These are phyloP conservation scores for Beta lomatogona DNA, from an alignment of 179 eudicot species.

Conservation along the genomic window DNA sequence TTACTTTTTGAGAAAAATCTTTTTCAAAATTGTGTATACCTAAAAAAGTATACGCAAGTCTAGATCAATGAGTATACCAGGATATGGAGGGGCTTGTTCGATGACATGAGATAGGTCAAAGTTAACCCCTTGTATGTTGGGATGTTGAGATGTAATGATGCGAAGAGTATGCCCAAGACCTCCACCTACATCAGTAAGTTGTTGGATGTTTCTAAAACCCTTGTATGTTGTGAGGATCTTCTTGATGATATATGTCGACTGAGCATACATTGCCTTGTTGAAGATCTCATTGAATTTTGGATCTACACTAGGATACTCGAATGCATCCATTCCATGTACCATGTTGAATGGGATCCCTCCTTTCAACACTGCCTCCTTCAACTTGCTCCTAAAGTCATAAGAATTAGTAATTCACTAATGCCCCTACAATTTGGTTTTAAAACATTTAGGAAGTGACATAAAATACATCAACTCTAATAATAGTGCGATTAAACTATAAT, in stretches of 20 bases:
- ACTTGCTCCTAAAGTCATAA: background rate
- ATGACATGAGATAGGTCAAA: too few species aligned
- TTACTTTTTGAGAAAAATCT: too few species aligned
- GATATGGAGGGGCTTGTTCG: too few species aligned
- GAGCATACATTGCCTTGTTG: background rate
- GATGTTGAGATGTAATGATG: too few species aligned
- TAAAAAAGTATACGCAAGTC: too few species aligned
- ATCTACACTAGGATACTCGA: background rate
- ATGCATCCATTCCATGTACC: background rate
- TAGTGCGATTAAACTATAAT: too few species aligned
- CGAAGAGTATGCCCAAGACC: background rate
- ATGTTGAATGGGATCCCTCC: slow-evolving; percentile 5
- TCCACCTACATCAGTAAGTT: background rate
- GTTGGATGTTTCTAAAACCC: background rate
- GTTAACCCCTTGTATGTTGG: too few species aligned
- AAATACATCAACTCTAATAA: too few species aligned
- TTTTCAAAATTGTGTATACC: too few species aligned
- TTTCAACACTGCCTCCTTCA: background rate
- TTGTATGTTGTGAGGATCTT: background rate
- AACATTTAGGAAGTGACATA: too few species aligned
- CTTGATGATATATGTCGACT: background rate
- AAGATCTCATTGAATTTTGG: background rate
- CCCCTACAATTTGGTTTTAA: too few species aligned
- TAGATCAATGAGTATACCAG: too few species aligned
- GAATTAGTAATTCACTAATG: background rate